Evolutionary conservation across 2,329 filamentous ascomycete genomes (phyloP).

Genomic region (Colletotrichum liaoningense): DNA sequence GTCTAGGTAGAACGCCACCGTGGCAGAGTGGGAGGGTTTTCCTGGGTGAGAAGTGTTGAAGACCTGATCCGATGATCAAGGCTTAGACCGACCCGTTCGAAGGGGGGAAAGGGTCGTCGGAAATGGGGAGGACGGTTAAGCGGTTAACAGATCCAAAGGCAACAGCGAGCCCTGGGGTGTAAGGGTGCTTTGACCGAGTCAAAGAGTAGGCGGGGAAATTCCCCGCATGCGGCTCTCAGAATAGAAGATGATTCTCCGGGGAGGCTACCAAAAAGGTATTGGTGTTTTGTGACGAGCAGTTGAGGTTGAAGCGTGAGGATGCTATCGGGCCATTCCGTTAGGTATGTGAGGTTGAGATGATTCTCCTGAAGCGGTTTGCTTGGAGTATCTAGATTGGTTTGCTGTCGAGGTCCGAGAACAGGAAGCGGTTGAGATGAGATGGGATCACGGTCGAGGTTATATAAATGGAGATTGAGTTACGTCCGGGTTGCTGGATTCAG

Average conservation of each 20-base stretch:
- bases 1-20: conserved; percentile 37
- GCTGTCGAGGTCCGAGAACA: neutral
- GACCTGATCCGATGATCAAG: conserved; percentile 23
- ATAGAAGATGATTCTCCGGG: conserved; percentile 27
- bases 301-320: conserved; percentile 24
- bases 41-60: neutral
- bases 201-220: conserved; percentile 38
- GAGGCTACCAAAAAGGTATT: conserved; percentile 35
- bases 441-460: neutral
- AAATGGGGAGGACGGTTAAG: neutral
- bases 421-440: neutral
- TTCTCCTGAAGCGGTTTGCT: neutral
- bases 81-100: neutral
- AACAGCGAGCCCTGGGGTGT: conserved; percentile 30
- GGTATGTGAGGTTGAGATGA: neutral
- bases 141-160: conserved; percentile 3
- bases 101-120: neutral
- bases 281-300: conserved; percentile 17
- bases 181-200: conserved; percentile 38
- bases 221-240: conserved; percentile 38
- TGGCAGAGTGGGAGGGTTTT: conserved; percentile 19
- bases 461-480: neutral
- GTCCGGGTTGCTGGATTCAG: neutral
- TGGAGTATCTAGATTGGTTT: neutral
- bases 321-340: conserved; percentile 36